Evolutionary conservation across 192 early-diverging fungal species (phyloP).

Genomic region (Endogone sp.): DNA sequence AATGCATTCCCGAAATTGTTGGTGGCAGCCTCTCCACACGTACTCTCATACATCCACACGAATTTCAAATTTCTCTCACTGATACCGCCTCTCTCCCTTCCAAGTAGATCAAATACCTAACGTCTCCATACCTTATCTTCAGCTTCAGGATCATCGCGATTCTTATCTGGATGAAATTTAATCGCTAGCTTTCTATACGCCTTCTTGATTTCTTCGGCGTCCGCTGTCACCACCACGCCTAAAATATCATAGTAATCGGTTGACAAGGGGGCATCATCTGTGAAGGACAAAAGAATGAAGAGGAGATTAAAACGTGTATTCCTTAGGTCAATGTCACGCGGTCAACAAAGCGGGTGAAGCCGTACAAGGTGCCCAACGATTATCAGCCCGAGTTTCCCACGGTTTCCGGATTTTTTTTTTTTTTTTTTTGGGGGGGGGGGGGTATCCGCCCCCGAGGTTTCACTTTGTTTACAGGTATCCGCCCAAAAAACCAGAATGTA

Average conservation of each 20-base stretch:
- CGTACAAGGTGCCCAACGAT: slow-evolving; percentile 7
- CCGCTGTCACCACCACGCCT: slow-evolving; percentile 69
- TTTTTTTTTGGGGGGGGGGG: too few relatives aligned
- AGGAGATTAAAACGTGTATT: not conserved
- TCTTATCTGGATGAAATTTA: slow-evolving; percentile 92
- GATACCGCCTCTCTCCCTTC: too few relatives aligned
- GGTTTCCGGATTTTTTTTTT: too few relatives aligned
- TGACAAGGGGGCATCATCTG: slow-evolving; percentile 72
- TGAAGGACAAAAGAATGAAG: not conserved
- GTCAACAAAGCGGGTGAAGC: not conserved
- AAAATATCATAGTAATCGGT: slow-evolving; percentile 91
- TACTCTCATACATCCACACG: too few relatives aligned
- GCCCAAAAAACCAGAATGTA: too few relatives aligned
- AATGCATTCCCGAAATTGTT: too few relatives aligned
- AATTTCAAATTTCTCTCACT: not conserved
- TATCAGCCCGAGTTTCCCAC: slow-evolving; percentile 20
- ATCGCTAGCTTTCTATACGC: slow-evolving; percentile 83
- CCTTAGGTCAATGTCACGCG: not conserved
- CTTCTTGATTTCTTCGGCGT: slow-evolving; percentile 87
- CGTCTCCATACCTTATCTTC: slow-evolving; percentile 17
- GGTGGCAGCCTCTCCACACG: too few relatives aligned
- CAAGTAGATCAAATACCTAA: too few relatives aligned
- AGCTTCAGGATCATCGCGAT: slow-evolving; percentile 18
- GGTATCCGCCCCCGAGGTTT: too few relatives aligned
- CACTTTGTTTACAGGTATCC: too few relatives aligned